Base-by-base conservation (phyloP, 495 filamentous ascomycete genomes). In the Penicillium waksmanii region DNA sequence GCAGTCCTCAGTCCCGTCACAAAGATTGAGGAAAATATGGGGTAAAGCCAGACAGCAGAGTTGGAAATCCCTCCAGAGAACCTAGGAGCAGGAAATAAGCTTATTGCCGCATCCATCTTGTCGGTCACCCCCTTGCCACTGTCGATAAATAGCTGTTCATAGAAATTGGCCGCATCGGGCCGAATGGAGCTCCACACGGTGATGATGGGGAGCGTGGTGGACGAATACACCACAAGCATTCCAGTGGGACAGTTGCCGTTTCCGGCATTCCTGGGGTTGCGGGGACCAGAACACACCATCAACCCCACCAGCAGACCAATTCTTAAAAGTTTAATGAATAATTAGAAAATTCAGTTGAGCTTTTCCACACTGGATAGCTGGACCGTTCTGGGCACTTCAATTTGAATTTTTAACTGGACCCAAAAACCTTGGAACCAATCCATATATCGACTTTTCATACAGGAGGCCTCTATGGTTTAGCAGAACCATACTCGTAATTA, bases 191-290 rank as follows among this genome's bases (percentile, higher is more conserved):
- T 38, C 19, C 3, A 1, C 18, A 13, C 27, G 12, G 34, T 43
- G 18, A 18, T 44, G 2, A 3, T 47, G n/a, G n/a, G 42, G 25
- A 43, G 25, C 19, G 15, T 38, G 35, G 8, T 40, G n/a, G 44
- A 52, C 35, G 58, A 46, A 61, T 56, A 33, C 43, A 25, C 35
- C 5, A 4, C 11, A 10, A 27, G 34, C 44, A 55, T 55, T 53
- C 57, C 57, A 54, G 25, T 53, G 56, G 56, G n/a, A 36, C 17
- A 2, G n/a, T 52, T 40, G 23, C 57, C 57, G 50, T 33, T 40
- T 50, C 42, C 51, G 51, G 51, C 33, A 55, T 49, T 50, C 35
- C 57, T 55, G 42, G 56, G 56, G n/a, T 17, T 52, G 56, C 25
- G 12, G 40, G 17, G 51, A 36, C 21, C 21, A 7, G 18, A 27